These are phyloP conservation scores for Pholiota microspora DNA, from an alignment of 768 basidiomycete genomes.

Conservation along the genomic window DNA sequence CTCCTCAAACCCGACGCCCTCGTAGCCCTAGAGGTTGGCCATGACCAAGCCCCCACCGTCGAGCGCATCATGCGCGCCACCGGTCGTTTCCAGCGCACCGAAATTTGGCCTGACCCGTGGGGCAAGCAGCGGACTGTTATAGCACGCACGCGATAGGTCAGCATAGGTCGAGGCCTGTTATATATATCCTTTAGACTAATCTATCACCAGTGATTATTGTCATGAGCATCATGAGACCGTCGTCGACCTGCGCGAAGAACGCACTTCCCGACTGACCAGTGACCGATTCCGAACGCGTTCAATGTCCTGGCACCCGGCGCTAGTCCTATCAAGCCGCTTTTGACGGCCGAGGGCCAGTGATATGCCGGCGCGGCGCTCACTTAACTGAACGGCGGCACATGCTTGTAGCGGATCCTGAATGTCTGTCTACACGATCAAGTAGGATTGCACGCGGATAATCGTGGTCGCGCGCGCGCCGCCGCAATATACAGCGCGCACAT, in stretches of 20 bases:
- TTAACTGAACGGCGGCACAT: background rate
- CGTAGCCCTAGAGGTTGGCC: constrained; percentile 80
- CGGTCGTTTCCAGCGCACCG: constrained; percentile 45
- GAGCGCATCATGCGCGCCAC: constrained; percentile 49
- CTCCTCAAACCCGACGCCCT: constrained; percentile 52
- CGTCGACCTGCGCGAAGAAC: background rate
- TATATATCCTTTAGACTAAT: background rate
- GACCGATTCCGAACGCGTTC: background rate
- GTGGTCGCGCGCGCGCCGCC: background rate
- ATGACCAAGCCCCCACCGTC: constrained; percentile 66
- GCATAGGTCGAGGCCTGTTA: background rate
- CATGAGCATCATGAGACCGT: constrained; percentile 13
- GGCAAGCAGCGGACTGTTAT: constrained; percentile 71
- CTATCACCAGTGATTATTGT: constrained; percentile 1
- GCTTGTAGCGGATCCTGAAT: background rate
- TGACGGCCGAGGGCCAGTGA: background rate
- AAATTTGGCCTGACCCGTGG: constrained; percentile 84
- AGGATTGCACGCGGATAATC: background rate
- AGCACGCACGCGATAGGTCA: constrained; percentile 37
- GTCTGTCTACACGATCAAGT: background rate
- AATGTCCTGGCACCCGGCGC: background rate
- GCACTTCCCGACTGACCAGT: background rate
- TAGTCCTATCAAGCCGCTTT: background rate
- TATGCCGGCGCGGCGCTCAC: background rate
- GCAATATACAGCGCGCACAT: background rate